Evolutionary conservation across 129 eudicot genomes (phyloP).

Genomic region (Gnaphalium uliginosum): DNA sequence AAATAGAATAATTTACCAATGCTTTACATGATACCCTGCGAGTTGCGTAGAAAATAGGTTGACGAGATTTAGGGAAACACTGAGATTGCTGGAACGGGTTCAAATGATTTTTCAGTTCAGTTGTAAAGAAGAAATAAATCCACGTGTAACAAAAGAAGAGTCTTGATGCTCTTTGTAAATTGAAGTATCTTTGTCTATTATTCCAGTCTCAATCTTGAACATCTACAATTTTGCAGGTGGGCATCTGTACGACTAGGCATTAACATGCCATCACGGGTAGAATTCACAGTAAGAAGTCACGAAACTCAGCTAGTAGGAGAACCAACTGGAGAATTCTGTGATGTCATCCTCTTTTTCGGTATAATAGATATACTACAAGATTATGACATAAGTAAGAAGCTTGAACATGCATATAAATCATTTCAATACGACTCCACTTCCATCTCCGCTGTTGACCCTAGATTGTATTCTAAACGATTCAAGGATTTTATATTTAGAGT

Average conservation of each 20-base stretch:
- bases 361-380: slow-evolving; percentile 87
- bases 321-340: slow-evolving; percentile 59
- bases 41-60: no score
- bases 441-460: slow-evolving; percentile 84
- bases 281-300: slow-evolving; percentile 50
- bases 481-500: slow-evolving; percentile 67
- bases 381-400: slow-evolving; percentile 88
- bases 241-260: slow-evolving; percentile 50
- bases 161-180: neutral
- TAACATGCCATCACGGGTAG: slow-evolving; percentile 71
- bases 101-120: no score
- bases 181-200: neutral
- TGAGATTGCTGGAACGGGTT: no score
- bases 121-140: neutral
- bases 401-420: slow-evolving; percentile 85
- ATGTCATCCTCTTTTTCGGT: slow-evolving; percentile 68
- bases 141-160: neutral
- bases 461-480: slow-evolving; percentile 68
- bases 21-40: no score
- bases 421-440: slow-evolving; percentile 77
- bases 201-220: neutral
- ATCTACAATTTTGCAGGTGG: slow-evolving; percentile 43
- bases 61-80: no score
- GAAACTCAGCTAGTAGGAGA: slow-evolving; percentile 65
- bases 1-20: no score